A percentile compares a stretch with the other conserved stretches of the same genome.
These are phyloP conservation scores for Tricholoma sp. DNA, from an alignment of 768 basidiomycete genomes.

Conservation along the genomic window DNA sequence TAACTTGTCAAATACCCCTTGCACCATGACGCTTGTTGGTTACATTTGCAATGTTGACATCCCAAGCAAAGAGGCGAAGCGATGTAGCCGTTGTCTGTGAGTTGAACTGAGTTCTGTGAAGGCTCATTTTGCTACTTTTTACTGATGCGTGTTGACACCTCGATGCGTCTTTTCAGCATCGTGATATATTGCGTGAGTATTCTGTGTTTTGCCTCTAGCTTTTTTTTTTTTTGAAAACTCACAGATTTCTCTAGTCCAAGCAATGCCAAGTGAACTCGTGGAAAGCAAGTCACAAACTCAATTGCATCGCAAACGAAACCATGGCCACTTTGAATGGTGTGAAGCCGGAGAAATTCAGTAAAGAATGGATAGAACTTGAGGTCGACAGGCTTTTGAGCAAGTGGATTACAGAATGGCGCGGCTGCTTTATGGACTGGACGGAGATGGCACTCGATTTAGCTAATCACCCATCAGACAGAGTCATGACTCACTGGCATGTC, in stretches of 20 bases:
- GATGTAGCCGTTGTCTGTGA: slow-evolving; percentile 10
- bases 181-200: slow-evolving; percentile 10
- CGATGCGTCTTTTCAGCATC: slow-evolving; percentile 1
- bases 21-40: slow-evolving; percentile 1
- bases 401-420: slow-evolving; percentile 10
- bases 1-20: too few relatives aligned
- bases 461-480: slow-evolving; percentile 10
- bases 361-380: slow-evolving; percentile 5
- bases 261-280: slow-evolving; percentile 11
- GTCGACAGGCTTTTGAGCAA: slow-evolving; percentile 4
- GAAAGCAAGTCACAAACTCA: slow-evolving; percentile 13
- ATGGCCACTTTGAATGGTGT: background rate
- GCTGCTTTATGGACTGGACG: slow-evolving; percentile 5
- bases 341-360: slow-evolving; percentile 5
- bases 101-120: too few relatives aligned
- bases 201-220: background rate
- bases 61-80: slow-evolving; percentile 5
- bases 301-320: slow-evolving; percentile 3
- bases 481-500: slow-evolving; percentile 10
- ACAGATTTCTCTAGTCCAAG: slow-evolving; percentile 15
- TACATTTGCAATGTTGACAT: slow-evolving; percentile 9
- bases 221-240: background rate
- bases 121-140: background rate
- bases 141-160: background rate
- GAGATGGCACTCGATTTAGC: slow-evolving; percentile 8